Base-by-base conservation (phyloP, 2,329 filamentous ascomycete genomes). In the Phialophora chinensis region DNA sequence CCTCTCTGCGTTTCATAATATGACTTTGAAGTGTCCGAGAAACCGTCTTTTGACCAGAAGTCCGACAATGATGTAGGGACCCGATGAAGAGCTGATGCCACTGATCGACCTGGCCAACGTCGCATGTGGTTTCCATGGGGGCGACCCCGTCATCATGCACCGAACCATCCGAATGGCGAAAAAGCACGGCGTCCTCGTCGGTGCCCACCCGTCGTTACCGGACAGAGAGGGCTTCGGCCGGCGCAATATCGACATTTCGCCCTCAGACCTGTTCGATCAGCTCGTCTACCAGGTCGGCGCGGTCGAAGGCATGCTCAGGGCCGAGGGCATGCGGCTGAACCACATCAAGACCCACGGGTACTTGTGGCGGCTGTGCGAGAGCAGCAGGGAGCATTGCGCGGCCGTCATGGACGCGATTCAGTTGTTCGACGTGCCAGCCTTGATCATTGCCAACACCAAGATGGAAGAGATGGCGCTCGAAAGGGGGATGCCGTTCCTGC, bases 201-300 rank as follows among this genome's bases (percentile, higher is more conserved):
- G 87, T 7, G 87, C 87, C 0, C 87, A 90, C 69, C 87, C 87
- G 0, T 86, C 86, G 1, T 78, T 89, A 0, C 86, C 85, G n/a
- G 87, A 90, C 73, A 80, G 88, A 20, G 83, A 87, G 75, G 87
- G 87, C 8, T 90, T 90, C 71, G 87, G 87, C 2, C 79, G 87
- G 0, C 81, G 87, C 23, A 82, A 85, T 65, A 88, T 90, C 75
- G 84, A 85, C 50, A 79, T 89, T 70, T 77, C 80, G 0, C 79
- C 84, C 1, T 82, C 84, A 17, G 86, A 88, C 69, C 78, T 86
- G 65, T 84, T 83, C 2, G 84, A 85, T 6, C 82, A 84, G 68
- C 80, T 85, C 0, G 75, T 87, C 42, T 90, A 89, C 74, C 87
- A 89, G 71, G 82, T 90, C 44, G 87, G 87, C 1, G 86, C 87